Base-by-base conservation (phyloP, 2,329 filamentous ascomycete genomes). In the Pyrenophora teres region DNA sequence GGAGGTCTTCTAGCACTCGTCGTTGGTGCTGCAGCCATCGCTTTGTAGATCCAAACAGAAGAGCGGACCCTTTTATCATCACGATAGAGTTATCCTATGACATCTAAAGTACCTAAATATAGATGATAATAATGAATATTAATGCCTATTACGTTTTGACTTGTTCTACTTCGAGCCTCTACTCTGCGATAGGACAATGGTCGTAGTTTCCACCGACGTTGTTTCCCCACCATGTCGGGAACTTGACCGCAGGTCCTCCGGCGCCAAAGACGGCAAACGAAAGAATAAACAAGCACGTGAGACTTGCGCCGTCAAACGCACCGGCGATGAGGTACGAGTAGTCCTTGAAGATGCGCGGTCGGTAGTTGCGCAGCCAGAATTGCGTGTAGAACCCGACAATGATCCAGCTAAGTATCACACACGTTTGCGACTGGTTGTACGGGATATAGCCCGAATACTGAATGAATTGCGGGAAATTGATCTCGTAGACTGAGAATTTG, bases 361-460 rank as follows among this genome's bases (percentile, higher is more conserved):
- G 53, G 46, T 59, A 56, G 41, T 56, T 59, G 40, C 56, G 53
- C 2, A 59, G 56, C 33, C 56, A 59, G 37, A 56, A 59, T 21
- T 59, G 56, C 4, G 50, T 54, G 50, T 50, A 59, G 33, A 59
- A 54, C 2, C 56, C 53, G 15, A 45, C 56, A 36, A 59, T 51
- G 4, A 35, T 54, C 56, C 53, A 59, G 53, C 56, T 59, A 30
- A 59, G 53, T 1, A 59, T 6, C 3, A 59, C 50, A 4, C 56
- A 59, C 0, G 56, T 59, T 37, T 59, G 56, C 3, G 46, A 51
- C 25, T 59, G 56, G 36, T 59, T 59, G 44, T 57, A 57, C 5
- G 50, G 56, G 13, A 57, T 52, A 30, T 57, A 57, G 12, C 56
- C 56, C 0, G 56, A 53, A 27, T 48, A 59, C 30, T 59, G 56